A percentile compares a stretch with the other conserved stretches of the same genome.
Conservation (phyloP, 2,329 filamentous ascomycete species). For the Sporothrix brunneoviolacea region DNA sequence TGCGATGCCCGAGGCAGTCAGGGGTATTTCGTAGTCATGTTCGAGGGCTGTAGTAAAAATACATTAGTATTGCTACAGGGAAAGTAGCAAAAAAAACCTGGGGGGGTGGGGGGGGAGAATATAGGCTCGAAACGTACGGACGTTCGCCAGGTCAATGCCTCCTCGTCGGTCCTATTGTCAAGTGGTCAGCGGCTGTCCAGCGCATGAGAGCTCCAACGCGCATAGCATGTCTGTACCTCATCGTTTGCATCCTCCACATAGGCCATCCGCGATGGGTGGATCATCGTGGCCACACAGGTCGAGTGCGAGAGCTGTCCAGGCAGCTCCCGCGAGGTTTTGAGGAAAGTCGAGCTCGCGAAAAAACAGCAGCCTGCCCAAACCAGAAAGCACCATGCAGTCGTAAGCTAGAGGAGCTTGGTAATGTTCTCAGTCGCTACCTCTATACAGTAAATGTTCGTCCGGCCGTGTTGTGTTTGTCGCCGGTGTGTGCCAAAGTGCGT, state of each 20-base stretch:
- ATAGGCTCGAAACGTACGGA: slow-evolving; percentile 33
- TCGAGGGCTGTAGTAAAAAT: slow-evolving; percentile 45
- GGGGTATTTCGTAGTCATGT: slow-evolving; percentile 75
- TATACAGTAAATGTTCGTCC: too few species aligned
- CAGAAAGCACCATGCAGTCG: too few species aligned
- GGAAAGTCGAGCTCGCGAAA: background rate
- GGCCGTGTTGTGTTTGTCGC: too few species aligned
- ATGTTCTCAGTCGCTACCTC: too few species aligned
- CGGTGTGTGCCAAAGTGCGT: too few species aligned
- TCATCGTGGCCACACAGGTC: slow-evolving; percentile 34
- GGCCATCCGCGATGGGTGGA: slow-evolving; percentile 86
- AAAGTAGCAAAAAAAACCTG: background rate
- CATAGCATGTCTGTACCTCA: too few species aligned
- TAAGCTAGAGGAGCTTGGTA: too few species aligned
- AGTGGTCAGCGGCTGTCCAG: too few species aligned
- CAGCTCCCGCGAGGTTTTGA: background rate
- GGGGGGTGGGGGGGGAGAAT: too few species aligned
- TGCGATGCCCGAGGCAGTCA: slow-evolving; percentile 57
- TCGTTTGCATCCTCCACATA: slow-evolving; percentile 81
- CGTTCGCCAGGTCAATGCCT: slow-evolving; percentile 37
- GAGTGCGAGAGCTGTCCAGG: slow-evolving; percentile 1
- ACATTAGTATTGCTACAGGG: slow-evolving; percentile 10
- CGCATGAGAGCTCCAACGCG: too few species aligned
- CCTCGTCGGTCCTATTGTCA: background rate
- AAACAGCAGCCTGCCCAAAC: too few species aligned